These are phyloP conservation scores for Podospora bellae-mahoneyi DNA, from an alignment of 495 filamentous ascomycete species.

Conservation along the genomic window DNA sequence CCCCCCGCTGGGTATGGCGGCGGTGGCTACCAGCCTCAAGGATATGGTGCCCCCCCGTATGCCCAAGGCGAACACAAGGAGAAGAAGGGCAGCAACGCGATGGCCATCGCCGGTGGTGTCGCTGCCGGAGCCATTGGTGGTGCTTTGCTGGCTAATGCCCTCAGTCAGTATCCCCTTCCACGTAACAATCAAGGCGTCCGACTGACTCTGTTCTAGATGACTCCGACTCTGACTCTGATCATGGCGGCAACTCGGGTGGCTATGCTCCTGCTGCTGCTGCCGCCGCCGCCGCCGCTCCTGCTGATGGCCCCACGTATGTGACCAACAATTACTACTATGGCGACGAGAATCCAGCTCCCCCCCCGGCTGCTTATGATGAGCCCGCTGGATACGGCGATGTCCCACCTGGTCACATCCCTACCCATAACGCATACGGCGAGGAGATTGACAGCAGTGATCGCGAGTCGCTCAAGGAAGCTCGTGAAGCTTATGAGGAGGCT, in stretches of 20 bases:
- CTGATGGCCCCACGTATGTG: slow-evolving; percentile 24
- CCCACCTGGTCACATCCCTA: slow-evolving; percentile 22
- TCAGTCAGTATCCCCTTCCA: slow-evolving; percentile 40
- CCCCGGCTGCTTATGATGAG: slow-evolving; percentile 26
- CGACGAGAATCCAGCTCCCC: slow-evolving; percentile 14
- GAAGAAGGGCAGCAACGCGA: slow-evolving; percentile 40
- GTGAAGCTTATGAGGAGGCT: slow-evolving; percentile 40
- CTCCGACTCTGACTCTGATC: slow-evolving; percentile 29
- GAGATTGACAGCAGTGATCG: slow-evolving; percentile 40
- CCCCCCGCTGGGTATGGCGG: neutral
- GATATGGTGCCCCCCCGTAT: slow-evolving; percentile 20
- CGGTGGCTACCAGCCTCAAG: slow-evolving; percentile 13
- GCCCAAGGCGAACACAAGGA: slow-evolving; percentile 40
- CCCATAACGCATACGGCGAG: slow-evolving; percentile 34
- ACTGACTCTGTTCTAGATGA: slow-evolving; percentile 25
- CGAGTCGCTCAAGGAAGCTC: slow-evolving; percentile 39
- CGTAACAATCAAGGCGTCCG: neutral
- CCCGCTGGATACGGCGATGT: neutral
- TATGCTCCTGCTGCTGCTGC: slow-evolving; percentile 10
- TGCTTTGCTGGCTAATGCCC: slow-evolving; percentile 53
- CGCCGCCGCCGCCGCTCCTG: slow-evolving; percentile 7
- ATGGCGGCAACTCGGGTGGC: slow-evolving; percentile 11
- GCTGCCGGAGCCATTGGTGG: slow-evolving; percentile 56
- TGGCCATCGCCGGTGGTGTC: slow-evolving; percentile 51
- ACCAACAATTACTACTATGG: slow-evolving; percentile 30